Conservation (phyloP, 306 rosid species). For the Acmispon strigosus region DNA sequence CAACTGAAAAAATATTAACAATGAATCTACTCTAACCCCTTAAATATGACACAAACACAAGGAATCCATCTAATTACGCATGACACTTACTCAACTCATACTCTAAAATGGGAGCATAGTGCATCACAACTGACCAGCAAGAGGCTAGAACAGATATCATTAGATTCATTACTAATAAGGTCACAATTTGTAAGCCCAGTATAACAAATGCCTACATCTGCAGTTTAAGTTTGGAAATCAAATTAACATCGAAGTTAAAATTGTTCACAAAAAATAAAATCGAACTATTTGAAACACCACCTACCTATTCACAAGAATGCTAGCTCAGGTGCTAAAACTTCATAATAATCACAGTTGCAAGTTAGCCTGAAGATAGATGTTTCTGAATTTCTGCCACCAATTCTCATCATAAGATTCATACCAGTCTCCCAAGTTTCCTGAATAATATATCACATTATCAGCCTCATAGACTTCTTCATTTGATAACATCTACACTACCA, state of each 20-base stretch:
- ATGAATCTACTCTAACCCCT: background rate
- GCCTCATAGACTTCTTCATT: background rate
- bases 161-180: too few relatives aligned
- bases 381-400: background rate
- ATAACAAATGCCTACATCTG: background rate
- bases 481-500: background rate
- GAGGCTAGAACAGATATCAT: background rate
- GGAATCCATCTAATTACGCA: background rate
- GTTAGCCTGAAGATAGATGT: background rate
- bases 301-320: background rate
- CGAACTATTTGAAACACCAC: background rate
- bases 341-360: background rate
- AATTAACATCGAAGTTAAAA: conserved; percentile 1
- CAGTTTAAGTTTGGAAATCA: background rate
- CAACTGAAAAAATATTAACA: background rate
- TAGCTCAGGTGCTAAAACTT: background rate
- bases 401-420: background rate
- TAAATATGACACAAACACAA: background rate
- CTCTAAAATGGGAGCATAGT: background rate
- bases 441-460: background rate
- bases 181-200: background rate
- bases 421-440: background rate
- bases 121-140: background rate
- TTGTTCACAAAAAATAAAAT: background rate
- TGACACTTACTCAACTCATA: background rate